Percentiles rank a stretch among this genome's conserved stretches.
phyloP scores from a whole-genome alignment of 768 basidiomycete species.

The Termitomyces sp. region DNA sequence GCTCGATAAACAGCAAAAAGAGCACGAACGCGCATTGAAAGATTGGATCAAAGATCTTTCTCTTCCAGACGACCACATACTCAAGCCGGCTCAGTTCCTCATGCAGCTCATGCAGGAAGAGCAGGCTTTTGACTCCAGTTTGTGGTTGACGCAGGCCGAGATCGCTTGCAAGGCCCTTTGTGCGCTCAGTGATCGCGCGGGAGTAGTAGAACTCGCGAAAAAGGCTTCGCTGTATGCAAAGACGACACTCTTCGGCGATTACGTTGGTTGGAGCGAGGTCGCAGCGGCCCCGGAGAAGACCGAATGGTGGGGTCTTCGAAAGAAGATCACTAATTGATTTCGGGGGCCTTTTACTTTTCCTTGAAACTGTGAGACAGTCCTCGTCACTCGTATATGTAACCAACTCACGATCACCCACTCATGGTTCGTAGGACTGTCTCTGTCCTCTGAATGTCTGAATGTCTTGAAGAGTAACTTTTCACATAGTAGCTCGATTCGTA shows the following conservation, averaged over 20 bases:
- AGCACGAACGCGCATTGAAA: conserved; percentile 7
- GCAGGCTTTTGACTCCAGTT: neutral
- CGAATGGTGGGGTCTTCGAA: conserved; percentile 14
- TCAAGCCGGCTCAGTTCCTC: conserved; percentile 2
- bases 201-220: conserved; percentile 11
- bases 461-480: too few species aligned
- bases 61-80: conserved; percentile 10
- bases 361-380: neutral
- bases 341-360: neutral
- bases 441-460: too few species aligned
- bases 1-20: neutral
- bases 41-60: conserved; percentile 9
- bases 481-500: neutral
- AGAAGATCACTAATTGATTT: neutral
- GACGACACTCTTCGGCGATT: neutral
- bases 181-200: conserved; percentile 13
- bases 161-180: conserved; percentile 17
- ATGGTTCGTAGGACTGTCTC: neutral
- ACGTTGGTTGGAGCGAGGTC: conserved; percentile 15
- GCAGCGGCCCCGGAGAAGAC: conserved; percentile 15
- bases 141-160: conserved; percentile 13
- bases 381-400: neutral
- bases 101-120: conserved; percentile 16
- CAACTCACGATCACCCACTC: neutral
- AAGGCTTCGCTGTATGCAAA: conserved; percentile 11